phyloP scores from a whole-genome alignment of 805 yeast species.

The Kregervanrija pseudodelftensis region DNA sequence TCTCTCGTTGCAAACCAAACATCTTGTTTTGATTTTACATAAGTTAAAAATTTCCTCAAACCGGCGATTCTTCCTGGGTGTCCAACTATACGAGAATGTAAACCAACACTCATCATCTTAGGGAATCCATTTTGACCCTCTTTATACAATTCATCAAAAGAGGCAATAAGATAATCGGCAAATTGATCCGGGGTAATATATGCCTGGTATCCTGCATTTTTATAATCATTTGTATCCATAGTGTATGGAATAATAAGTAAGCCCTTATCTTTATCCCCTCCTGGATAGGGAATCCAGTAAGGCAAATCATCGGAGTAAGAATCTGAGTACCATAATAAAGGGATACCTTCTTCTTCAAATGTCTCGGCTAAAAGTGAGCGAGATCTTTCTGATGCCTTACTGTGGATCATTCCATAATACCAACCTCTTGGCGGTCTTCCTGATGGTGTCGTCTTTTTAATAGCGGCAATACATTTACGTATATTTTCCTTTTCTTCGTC shows the following conservation, averaged over 20 bases:
- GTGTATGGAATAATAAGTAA: slow-evolving; percentile 23
- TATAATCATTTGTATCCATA: slow-evolving; percentile 22
- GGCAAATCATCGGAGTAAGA: slow-evolving; percentile 32
- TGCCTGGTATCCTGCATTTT: slow-evolving; percentile 18
- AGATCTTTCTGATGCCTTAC: slow-evolving; percentile 24
- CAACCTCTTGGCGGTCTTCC: slow-evolving; percentile 31
- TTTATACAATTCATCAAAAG: slow-evolving; percentile 30
- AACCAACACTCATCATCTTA: slow-evolving; percentile 31
- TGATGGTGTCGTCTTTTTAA: slow-evolving; percentile 20
- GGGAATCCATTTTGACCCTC: slow-evolving; percentile 21
- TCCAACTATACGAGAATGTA: slow-evolving; percentile 30
- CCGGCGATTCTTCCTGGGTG: slow-evolving; percentile 32
- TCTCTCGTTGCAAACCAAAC: slow-evolving; percentile 34
- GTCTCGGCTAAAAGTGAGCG: slow-evolving; percentile 11
- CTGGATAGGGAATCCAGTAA: slow-evolving; percentile 24
- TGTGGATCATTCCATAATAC: slow-evolving; percentile 23
- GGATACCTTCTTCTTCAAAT: slow-evolving; percentile 21
- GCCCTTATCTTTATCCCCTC: slow-evolving; percentile 15
- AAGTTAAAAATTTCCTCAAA: slow-evolving; percentile 27
- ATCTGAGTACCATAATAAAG: slow-evolving; percentile 30
- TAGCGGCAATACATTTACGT: slow-evolving; percentile 21
- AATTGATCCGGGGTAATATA: slow-evolving; percentile 21
- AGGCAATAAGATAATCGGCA: slow-evolving; percentile 25
- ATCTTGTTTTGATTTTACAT: slow-evolving; percentile 25
- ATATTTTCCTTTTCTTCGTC: slow-evolving; percentile 30